Evolutionary conservation across 352 stramenopile genomes (phyloP).

Genomic region (Nothophytophthora sp.): DNA sequence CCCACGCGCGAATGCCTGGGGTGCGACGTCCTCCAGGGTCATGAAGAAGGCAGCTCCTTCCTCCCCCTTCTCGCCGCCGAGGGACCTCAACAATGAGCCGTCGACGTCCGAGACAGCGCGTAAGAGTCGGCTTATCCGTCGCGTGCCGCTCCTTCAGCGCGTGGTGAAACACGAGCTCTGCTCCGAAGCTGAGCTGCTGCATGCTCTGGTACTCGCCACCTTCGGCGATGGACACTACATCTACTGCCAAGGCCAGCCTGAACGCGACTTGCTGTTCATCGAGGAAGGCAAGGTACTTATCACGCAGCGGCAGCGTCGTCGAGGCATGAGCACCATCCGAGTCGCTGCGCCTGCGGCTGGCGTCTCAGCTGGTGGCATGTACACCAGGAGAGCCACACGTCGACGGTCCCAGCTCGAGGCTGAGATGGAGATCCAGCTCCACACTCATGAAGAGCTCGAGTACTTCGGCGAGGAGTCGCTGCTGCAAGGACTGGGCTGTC

Average conservation of each 20-base stretch:
- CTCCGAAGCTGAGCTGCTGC: conserved; percentile 40
- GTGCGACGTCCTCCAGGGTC: neutral
- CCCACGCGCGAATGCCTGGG: too few species aligned
- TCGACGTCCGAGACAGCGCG: conserved; percentile 31
- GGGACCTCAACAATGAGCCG: conserved; percentile 7
- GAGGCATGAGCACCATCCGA: conserved; percentile 16
- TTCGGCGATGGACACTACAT: conserved; percentile 70
- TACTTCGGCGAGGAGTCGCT: conserved; percentile 75
- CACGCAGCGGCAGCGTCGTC: conserved; percentile 45
- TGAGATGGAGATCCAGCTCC: conserved; percentile 57
- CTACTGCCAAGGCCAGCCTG: conserved; percentile 55
- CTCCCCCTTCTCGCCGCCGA: too few species aligned
- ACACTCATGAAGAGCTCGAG: conserved; percentile 48
- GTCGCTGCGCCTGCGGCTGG: conserved; percentile 12
- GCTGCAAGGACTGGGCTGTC: conserved; percentile 28
- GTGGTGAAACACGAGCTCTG: conserved; percentile 47
- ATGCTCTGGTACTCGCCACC: conserved; percentile 28
- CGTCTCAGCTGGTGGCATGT: conserved; percentile 2
- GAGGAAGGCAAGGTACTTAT: conserved; percentile 72
- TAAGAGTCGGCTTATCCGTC: conserved; percentile 44
- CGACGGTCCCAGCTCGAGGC: conserved; percentile 45
- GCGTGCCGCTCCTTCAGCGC: conserved; percentile 55
- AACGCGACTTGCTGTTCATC: conserved; percentile 70
- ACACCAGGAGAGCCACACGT: conserved; percentile 10
- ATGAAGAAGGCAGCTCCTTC: too few species aligned